Evolutionary conservation across 139 green algal species (phyloP).

Genomic region (Zygnema cylindricum): DNA sequence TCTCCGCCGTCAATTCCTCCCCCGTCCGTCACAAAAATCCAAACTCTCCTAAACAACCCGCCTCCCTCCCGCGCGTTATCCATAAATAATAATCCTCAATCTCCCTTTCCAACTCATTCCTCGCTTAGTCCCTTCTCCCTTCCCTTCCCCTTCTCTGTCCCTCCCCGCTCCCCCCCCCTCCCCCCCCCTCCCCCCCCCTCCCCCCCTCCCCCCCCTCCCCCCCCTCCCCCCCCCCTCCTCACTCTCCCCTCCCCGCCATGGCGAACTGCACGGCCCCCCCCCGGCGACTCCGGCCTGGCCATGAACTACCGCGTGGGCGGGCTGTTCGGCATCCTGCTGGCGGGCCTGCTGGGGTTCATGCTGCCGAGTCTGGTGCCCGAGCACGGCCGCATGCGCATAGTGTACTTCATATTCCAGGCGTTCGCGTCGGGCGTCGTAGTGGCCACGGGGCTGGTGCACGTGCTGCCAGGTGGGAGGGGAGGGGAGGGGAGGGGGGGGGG

Average conservation of each 20-base stretch:
- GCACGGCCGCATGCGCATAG: background rate
- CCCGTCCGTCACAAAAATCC: no score
- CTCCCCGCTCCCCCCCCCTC: background rate
- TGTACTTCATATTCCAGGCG: constrained; percentile 38
- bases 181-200: background rate
- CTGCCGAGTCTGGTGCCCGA: constrained; percentile 16
- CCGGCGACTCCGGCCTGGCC: background rate
- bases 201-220: no score
- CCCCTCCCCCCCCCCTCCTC: background rate
- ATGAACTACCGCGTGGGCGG: background rate
- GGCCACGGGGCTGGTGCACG: constrained; percentile 14
- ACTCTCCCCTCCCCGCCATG: background rate
- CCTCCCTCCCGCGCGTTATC: no score
- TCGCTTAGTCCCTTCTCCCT: background rate
- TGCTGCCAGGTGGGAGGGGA: constrained; percentile 43
- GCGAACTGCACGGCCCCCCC: background rate
- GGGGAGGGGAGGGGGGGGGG: no score
- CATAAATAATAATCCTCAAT: no score
- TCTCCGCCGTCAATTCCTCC: no score
- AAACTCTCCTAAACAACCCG: no score
- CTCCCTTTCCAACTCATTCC: background rate
- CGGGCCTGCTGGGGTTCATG: constrained; percentile 15
- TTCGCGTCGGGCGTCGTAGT: constrained; percentile 34
- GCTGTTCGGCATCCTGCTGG: background rate
- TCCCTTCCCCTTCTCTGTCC: background rate